Percentiles rank a stretch among this genome's conserved stretches.
Conservation (phyloP, 192 early-diverging fungal species). For the Pecoramyces ruminantium region DNA sequence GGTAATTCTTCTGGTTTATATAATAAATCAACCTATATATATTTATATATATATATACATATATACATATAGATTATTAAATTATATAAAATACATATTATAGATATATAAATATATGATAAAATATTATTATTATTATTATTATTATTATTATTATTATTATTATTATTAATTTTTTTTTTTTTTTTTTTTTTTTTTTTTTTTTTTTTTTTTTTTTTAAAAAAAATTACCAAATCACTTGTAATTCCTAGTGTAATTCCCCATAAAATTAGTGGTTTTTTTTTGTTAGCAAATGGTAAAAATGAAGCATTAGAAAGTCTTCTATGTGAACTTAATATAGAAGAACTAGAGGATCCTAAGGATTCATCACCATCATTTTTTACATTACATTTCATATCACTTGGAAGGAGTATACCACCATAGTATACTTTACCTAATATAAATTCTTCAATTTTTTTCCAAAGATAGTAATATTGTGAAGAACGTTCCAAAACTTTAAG, state of each 20-base stretch:
- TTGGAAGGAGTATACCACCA: not conserved
- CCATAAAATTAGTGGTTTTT: not conserved
- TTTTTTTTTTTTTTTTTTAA: not conserved
- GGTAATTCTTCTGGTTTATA: not conserved
- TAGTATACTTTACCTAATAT: not conserved
- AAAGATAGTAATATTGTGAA: not conserved
- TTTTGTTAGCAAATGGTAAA: not conserved
- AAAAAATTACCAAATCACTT: not conserved
- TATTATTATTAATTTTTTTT: too few species aligned
- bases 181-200: not conserved
- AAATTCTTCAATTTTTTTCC: not conserved
- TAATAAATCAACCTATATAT: not conserved
- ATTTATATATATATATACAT: not conserved
- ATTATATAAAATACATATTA: too few species aligned
- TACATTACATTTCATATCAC: not conserved
- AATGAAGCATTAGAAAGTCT: not conserved
- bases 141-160: too few species aligned
- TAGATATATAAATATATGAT: too few species aligned
- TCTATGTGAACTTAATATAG: not conserved
- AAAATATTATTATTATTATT: too few species aligned
- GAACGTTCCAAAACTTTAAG: not conserved
- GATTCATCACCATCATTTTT: not conserved
- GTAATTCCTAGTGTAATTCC: not conserved
- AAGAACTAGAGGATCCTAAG: not conserved
- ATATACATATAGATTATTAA: too few species aligned